Base-by-base conservation (phyloP, 352 stramenopile genomes). In the Phytophthora hibernalis region DNA sequence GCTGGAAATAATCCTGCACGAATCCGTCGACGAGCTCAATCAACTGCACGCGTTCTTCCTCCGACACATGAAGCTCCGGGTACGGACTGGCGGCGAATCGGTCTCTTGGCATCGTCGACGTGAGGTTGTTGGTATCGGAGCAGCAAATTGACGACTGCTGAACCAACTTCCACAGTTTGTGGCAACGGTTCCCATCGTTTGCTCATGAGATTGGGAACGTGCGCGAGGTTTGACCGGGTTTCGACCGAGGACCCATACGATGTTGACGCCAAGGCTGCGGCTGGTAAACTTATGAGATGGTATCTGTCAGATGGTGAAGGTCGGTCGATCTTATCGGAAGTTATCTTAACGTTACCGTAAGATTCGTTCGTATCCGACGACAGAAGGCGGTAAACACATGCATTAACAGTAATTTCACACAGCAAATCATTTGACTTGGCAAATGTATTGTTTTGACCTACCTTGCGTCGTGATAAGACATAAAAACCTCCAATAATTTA, bases 1-100 rank as follows among this genome's bases (percentile, higher is more conserved):
- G 65, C 33, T 54, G 57, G 42, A 76, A 69, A 48, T 72, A 61
- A 16, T 65, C 49, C 13, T 54, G 21, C 24, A 76, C 54, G 47
- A 72, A 65, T 35, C 22, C 31, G 20, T 63, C 55, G 4, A 66
- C 63, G 20, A 76, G 57, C 12, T 69, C 44, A 28, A 65, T 54
- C 8, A 76, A 35, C 18, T 63, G 44, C 10, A 37, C 7, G 9
- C 58, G 40, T 15, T 73, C 47, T 5, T 54, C 45, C 5, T 45
- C 53, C 3, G 57, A 64, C 24, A 77, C 54, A 15, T 67, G 21
- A 12, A 70, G n/a, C 9, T 59, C 35, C 18, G 60, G 48, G 28
- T 65, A 74, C 47, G 65, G 59, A 21, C 62, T 70, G 18, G 44
- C 44, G 4, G 43, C 26, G 57, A 72, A 72, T 12, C 57, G 59